Conservation (phyloP, 148 eudicot species). For the Rhododendron vialii region DNA sequence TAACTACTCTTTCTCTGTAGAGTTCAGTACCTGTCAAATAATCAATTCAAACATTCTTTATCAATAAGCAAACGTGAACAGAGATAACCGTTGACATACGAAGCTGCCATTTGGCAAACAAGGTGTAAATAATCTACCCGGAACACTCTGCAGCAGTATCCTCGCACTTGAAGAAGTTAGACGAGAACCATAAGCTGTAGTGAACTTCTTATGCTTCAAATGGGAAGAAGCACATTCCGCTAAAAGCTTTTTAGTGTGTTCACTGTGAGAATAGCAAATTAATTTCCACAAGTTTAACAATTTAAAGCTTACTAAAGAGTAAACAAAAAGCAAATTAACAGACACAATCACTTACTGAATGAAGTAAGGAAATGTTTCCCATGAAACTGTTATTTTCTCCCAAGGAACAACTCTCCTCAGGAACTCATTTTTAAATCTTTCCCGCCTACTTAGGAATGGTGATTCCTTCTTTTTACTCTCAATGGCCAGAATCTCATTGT, state of each 20-base stretch:
- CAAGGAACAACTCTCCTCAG: conserved; percentile 80
- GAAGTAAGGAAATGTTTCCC: conserved; percentile 94
- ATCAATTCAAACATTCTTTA: neutral
- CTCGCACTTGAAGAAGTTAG: conserved; percentile 83
- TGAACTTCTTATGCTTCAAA: conserved; percentile 58
- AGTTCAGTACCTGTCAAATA: conserved; percentile 79
- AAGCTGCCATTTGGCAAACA: neutral
- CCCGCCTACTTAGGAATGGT: conserved; percentile 71
- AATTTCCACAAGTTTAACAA: conserved; percentile 9
- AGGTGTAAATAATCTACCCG: conserved; percentile 44
- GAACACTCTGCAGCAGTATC: conserved; percentile 88
- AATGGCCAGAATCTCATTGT: conserved; percentile 68
- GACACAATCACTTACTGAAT: conserved; percentile 50
- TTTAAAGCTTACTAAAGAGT: neutral
- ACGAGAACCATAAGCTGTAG: conserved; percentile 65
- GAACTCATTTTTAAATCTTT: conserved; percentile 82
- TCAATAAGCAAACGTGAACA: neutral
- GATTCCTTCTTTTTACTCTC: conserved; percentile 84
- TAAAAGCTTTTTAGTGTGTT: conserved; percentile 66
- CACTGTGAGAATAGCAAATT: conserved; percentile 43
- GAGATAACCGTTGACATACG: neutral
- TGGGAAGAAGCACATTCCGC: conserved; percentile 87
- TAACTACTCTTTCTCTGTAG: conserved; percentile 88
- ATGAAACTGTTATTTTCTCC: conserved; percentile 88
- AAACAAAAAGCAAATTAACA: conserved; percentile 2